Evolutionary conservation across 768 basidiomycete species (phyloP), one percentile per base, ranked within the genome.

Genomic region (Antrodiella citrinella): DNA sequence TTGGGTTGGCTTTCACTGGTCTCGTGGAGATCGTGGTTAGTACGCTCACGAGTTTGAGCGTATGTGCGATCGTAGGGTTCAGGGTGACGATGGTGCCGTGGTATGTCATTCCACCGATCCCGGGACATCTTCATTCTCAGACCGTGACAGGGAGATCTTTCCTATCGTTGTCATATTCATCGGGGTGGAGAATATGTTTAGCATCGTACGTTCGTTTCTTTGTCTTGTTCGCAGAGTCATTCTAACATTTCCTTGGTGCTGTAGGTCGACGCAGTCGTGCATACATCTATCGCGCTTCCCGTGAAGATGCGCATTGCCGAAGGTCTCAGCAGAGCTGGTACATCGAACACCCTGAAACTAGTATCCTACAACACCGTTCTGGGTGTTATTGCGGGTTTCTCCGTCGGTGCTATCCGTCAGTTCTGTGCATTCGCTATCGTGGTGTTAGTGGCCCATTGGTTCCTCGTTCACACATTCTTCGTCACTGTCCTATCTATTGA

Each of bases 151-250:
- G 89, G 84, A 88, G 62, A 68, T 95, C 39, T 72, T 99, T 47
- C 94, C 94, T 1, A 87, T 97, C 51, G 86, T 96, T 30, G 92
- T 99, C 46, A 80, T 93, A 4, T 94, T 98, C 56, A 87, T 95
- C 12, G 95, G 95, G 2, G 88, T 91, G 2, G 95, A 98, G 69
- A 98, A 97, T 59, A 97, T 98, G 94, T 90, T 92, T 63, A 87
- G 84, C 59, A 72, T 99, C 63, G 92, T 92, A 65, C 54, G 82
- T n/a, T n/a, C n/a, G n/a, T n/a, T n/a, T n/a, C n/a, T 47, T 53
- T 62, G 61, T 68, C 56, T 53, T 55, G 26, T 54, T 63, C 48
- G 61, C 60, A 47, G 59, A n/a, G n/a, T 60, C 43, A n/a, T 45
- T 21, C 41, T 43, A 19, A 43, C 41, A n/a, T 9, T n/a, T 43